phyloP scores from a whole-genome alignment of 2,329 filamentous ascomycete genomes.

The Stachybotrys chartarum region DNA sequence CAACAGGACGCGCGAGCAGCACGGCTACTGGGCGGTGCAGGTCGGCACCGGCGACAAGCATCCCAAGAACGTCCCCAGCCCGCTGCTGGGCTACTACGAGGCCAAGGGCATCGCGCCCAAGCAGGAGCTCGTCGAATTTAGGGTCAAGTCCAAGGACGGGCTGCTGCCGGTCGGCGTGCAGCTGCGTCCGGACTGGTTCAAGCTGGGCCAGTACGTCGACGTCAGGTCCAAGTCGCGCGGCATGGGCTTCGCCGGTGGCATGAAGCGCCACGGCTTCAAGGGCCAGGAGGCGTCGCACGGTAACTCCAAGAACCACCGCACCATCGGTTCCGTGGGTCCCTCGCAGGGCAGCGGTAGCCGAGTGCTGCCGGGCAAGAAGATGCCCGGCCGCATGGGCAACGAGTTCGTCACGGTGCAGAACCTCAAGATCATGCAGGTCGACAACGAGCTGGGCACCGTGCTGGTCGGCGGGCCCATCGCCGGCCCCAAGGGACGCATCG shows the following conservation, averaged over 20 bases:
- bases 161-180: slow-evolving; percentile 68
- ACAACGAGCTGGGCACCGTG: slow-evolving; percentile 79
- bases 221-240: slow-evolving; percentile 71
- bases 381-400: slow-evolving; percentile 93
- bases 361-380: slow-evolving; percentile 93
- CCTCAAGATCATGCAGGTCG: slow-evolving; percentile 79
- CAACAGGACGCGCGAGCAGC: slow-evolving; percentile 70
- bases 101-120: slow-evolving; percentile 77
- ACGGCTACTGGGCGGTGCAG: slow-evolving; percentile 95
- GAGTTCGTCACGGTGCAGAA: slow-evolving; percentile 87
- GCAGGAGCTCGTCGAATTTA: slow-evolving; percentile 77
- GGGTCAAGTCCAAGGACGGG: slow-evolving; percentile 66
- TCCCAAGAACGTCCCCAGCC: slow-evolving; percentile 69
- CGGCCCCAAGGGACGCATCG: slow-evolving; percentile 79
- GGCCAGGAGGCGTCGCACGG: slow-evolving; percentile 92
- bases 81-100: slow-evolving; percentile 83
- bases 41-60: slow-evolving; percentile 72
- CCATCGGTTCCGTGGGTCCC: slow-evolving; percentile 82
- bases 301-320: slow-evolving; percentile 89
- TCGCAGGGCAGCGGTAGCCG: slow-evolving; percentile 88
- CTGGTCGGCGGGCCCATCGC: slow-evolving; percentile 81
- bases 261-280: slow-evolving; percentile 89
- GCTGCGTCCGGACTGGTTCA: slow-evolving; percentile 85
- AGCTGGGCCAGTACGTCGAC: slow-evolving; percentile 85
- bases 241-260: slow-evolving; percentile 92